A percentile compares a stretch with the other conserved stretches of the same genome.
Conservation (phyloP, 139 green algal genomes). For the Asterochloris erici region DNA sequence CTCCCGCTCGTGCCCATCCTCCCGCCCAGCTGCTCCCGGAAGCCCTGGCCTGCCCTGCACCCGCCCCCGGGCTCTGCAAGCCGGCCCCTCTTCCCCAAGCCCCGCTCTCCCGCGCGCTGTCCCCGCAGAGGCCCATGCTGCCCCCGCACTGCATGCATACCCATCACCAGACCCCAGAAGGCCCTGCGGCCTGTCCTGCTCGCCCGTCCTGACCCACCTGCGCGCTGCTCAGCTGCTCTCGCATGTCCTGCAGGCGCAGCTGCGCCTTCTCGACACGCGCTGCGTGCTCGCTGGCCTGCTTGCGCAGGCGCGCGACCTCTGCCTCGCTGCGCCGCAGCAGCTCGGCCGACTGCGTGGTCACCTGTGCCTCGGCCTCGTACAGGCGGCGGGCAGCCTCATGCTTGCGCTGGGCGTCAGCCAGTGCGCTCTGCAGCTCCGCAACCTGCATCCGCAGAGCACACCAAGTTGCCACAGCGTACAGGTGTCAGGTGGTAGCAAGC, state of each 20-base stretch:
- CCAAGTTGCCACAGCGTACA: not conserved
- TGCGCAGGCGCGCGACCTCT: not conserved
- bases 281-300: not conserved
- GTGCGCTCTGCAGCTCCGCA: not conserved
- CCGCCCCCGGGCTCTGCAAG: no score
- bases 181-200: no score
- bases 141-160: no score
- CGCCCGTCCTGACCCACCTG: not conserved
- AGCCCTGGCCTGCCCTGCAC: no score
- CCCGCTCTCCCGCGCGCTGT: no score
- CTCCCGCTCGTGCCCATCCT: no score
- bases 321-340: not conserved
- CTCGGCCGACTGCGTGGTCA: slow-evolving; percentile 6
- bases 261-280: not conserved
- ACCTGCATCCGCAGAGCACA: not conserved
- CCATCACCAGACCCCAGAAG: no score
- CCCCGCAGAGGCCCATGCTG: no score
- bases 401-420: not conserved
- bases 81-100: no score
- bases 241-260: not conserved
- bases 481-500: no score
- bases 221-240: slow-evolving; percentile 1
- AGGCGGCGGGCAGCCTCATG: slow-evolving; percentile 3
- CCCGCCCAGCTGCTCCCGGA: no score
- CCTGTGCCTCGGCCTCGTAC: slow-evolving; percentile 11